These are phyloP conservation scores for Colletotrichum musicola DNA, from an alignment of 2,329 filamentous ascomycete genomes.

Conservation along the genomic window DNA sequence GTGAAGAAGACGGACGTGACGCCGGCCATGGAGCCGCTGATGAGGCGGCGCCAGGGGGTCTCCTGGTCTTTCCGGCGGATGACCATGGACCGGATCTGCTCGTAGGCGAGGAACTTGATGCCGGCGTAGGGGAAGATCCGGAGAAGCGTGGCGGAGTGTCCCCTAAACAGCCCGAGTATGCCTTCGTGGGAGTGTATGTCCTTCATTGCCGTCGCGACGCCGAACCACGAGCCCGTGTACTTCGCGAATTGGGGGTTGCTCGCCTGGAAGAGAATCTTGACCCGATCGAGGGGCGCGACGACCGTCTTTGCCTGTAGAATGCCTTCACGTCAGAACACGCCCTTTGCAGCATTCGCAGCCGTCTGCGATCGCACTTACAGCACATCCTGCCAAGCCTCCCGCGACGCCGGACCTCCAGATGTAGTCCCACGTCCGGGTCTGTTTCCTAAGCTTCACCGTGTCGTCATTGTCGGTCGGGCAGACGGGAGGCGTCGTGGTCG, in stretches of 20 bases:
- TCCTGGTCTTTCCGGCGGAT: slow-evolving; percentile 82
- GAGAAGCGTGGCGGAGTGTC: slow-evolving; percentile 92
- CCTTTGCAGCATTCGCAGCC: slow-evolving; percentile 4
- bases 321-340: slow-evolving; percentile 5
- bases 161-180: slow-evolving; percentile 83
- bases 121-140: slow-evolving; percentile 97
- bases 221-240: slow-evolving; percentile 90
- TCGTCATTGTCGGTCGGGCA: slow-evolving; percentile 65
- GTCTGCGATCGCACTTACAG: slow-evolving; percentile 69
- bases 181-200: slow-evolving; percentile 87
- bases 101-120: slow-evolving; percentile 98
- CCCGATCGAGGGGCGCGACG: slow-evolving; percentile 94
- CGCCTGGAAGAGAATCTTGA: slow-evolving; percentile 98
- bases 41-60: slow-evolving; percentile 80
- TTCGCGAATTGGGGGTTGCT: slow-evolving; percentile 94
- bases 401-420: slow-evolving; percentile 85
- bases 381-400: slow-evolving; percentile 91
- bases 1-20: slow-evolving; percentile 95
- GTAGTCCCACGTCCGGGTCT: slow-evolving; percentile 82
- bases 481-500: slow-evolving; percentile 53
- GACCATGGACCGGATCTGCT: slow-evolving; percentile 86
- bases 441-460: slow-evolving; percentile 58
- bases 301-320: slow-evolving; percentile 85
- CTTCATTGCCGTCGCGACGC: slow-evolving; percentile 83
- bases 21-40: slow-evolving; percentile 81